Evolutionary conservation across 495 filamentous ascomycete genomes (phyloP).

Genomic region (Paragyromitra xinjiangensis): DNA sequence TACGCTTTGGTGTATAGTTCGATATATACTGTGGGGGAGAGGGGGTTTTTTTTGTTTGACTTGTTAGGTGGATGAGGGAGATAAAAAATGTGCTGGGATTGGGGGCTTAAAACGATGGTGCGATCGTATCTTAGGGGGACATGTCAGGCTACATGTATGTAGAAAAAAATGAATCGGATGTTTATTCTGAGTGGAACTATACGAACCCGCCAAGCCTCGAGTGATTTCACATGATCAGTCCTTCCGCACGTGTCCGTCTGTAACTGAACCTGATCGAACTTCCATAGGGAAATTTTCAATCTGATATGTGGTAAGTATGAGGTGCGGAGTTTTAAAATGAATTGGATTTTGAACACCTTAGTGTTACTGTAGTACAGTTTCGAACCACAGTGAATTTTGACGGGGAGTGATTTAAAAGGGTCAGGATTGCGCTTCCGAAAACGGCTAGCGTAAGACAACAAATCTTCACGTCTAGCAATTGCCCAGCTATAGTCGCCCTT

Average conservation of each 20-base stretch:
- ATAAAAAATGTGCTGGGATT: slow-evolving; percentile 6
- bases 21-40: background rate
- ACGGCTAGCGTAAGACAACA: too few relatives aligned
- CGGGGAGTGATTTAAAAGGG: too few relatives aligned
- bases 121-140: background rate
- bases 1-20: slow-evolving; percentile 6
- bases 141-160: slow-evolving; percentile 12
- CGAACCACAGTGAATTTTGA: background rate
- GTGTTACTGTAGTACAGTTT: background rate
- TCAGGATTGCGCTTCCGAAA: too few relatives aligned
- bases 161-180: background rate
- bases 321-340: background rate
- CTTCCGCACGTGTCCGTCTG: background rate
- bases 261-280: too few relatives aligned
- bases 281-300: too few relatives aligned
- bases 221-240: slow-evolving; percentile 10
- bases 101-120: slow-evolving; percentile 6
- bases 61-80: background rate
- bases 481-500: too few relatives aligned
- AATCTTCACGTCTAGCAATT: too few relatives aligned
- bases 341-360: background rate
- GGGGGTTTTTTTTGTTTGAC: slow-evolving; percentile 6
- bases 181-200: background rate
- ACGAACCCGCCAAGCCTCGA: slow-evolving; percentile 19
- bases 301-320: background rate